Evolutionary conservation across 2,329 filamentous ascomycete genomes (phyloP).

Genomic region (Parasarocladium wereldwijsianum): DNA sequence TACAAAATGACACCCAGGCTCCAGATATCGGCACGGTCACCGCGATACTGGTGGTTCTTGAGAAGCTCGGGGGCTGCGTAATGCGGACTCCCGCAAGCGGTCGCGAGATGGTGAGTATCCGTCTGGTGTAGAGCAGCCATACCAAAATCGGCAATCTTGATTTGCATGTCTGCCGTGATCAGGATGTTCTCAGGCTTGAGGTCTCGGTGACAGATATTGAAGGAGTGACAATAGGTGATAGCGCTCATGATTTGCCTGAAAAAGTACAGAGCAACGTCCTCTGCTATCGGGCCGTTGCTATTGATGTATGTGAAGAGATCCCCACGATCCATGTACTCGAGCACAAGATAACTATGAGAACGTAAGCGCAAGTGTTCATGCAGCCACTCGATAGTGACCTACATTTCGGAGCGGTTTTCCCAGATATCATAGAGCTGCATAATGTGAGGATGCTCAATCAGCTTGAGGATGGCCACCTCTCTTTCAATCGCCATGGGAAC

Average conservation of each 20-base stretch:
- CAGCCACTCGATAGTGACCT: conserved; percentile 19
- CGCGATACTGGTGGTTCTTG: conserved; percentile 61
- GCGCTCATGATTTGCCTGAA: conserved; percentile 91
- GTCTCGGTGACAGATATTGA: conserved; percentile 92
- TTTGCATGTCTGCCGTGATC: conserved; percentile 56
- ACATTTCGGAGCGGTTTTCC: conserved; percentile 95
- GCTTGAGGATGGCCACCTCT: conserved; percentile 92
- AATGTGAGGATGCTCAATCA: conserved; percentile 89
- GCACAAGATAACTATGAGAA: conserved; percentile 58
- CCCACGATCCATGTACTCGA: conserved; percentile 70
- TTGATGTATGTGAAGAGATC: conserved; percentile 85
- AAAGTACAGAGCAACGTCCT: conserved; percentile 68
- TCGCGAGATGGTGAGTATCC: conserved; percentile 62
- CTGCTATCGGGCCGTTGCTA: conserved; percentile 53
- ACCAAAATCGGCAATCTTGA: conserved; percentile 95
- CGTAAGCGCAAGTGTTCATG: neutral
- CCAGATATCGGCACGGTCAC: conserved; percentile 85
- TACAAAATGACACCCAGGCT: conserved; percentile 84
- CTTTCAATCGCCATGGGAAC: conserved; percentile 85
- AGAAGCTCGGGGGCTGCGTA: conserved; percentile 93
- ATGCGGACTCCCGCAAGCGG: conserved; percentile 90
- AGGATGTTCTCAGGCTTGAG: conserved; percentile 96
- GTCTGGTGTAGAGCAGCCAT: conserved; percentile 90
- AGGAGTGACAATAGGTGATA: conserved; percentile 80
- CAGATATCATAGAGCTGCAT: conserved; percentile 92